Evolutionary conservation across 73 alveolate species (phyloP), one percentile per base, ranked within the genome.

Genomic region (Symbiodinium pilosum): DNA sequence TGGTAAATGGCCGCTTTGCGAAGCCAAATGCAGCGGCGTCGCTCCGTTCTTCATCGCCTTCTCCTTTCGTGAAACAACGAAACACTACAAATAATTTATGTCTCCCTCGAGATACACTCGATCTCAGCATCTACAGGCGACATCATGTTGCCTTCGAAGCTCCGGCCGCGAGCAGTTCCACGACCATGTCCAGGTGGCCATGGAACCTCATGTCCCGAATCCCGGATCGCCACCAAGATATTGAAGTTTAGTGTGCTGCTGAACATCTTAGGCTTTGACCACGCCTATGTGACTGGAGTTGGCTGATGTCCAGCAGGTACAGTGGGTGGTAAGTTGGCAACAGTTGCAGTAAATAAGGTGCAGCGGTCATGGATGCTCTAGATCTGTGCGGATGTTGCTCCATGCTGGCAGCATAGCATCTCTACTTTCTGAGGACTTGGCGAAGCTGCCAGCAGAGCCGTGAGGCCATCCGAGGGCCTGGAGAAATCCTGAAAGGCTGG

Each of bases 361-460:
- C n/a, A n/a, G n/a, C n/a, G n/a, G n/a, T n/a, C n/a, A n/a, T n/a
- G n/a, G n/a, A n/a, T n/a, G n/a, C n/a, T n/a, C n/a, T n/a, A n/a
- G n/a, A n/a, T n/a, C n/a, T n/a, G n/a, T n/a, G n/a, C n/a, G n/a
- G n/a, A n/a, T n/a, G n/a, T n/a, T n/a, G n/a, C n/a, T n/a, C n/a
- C n/a, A n/a, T n/a, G n/a, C n/a, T n/a, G n/a, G n/a, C n/a, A n/a
- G n/a, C n/a, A n/a, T n/a, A n/a, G n/a, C n/a, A n/a, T n/a, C n/a
- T n/a, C n/a, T n/a, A n/a, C n/a, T n/a, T n/a, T n/a, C n/a, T n/a
- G n/a, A n/a, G n/a, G n/a, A n/a, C 77, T 28, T 30, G 28, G 47
- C 95, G 95, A 54, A 18, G 95, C 86, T 40, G 87, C 83, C 47
- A 89, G 95, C 68, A 89, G 87, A 28, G 95, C 95, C 16, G 95